These are phyloP conservation scores for Artomyces pyxidatus DNA, from an alignment of 768 basidiomycete species.

Conservation along the genomic window DNA sequence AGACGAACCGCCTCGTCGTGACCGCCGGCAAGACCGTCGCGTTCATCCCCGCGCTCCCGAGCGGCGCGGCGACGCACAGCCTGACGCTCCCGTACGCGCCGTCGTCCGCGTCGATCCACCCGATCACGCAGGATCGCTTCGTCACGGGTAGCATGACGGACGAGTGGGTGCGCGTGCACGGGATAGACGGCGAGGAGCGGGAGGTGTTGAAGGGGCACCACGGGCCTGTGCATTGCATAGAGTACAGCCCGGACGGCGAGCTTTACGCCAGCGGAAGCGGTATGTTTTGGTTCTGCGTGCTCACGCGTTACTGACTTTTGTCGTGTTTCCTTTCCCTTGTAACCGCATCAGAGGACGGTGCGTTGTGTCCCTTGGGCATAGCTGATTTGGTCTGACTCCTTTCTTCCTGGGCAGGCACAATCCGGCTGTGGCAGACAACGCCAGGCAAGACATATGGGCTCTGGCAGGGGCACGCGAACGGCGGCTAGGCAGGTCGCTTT, in stretches of 20 bases:
- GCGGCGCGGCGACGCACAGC: conserved; percentile 58
- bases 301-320: conserved; percentile 2
- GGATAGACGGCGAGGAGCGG: conserved; percentile 80
- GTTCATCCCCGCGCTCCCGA: conserved; percentile 75
- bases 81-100: conserved; percentile 78
- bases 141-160: conserved; percentile 85
- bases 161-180: conserved; percentile 95
- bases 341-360: conserved; percentile 60
- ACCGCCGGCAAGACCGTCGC: conserved; percentile 90
- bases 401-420: conserved; percentile 67
- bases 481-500: conserved; percentile 21
- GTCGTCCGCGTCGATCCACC: conserved; percentile 93
- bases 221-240: conserved; percentile 91
- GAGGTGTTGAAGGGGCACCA: conserved; percentile 96
- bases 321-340: conserved; percentile 4
- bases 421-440: conserved; percentile 95
- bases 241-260: conserved; percentile 94
- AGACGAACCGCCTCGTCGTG: conserved; percentile 77
- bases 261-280: conserved; percentile 96
- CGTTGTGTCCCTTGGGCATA: conserved; percentile 24
- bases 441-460: conserved; percentile 89
- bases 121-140: conserved; percentile 80
- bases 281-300: conserved; percentile 32
- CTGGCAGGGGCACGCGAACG: conserved; percentile 61
- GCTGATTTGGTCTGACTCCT: too few relatives aligned